Base-by-base conservation (phyloP, 371 early-diverging fungal species). In the Umbelopsis sp. region DNA sequence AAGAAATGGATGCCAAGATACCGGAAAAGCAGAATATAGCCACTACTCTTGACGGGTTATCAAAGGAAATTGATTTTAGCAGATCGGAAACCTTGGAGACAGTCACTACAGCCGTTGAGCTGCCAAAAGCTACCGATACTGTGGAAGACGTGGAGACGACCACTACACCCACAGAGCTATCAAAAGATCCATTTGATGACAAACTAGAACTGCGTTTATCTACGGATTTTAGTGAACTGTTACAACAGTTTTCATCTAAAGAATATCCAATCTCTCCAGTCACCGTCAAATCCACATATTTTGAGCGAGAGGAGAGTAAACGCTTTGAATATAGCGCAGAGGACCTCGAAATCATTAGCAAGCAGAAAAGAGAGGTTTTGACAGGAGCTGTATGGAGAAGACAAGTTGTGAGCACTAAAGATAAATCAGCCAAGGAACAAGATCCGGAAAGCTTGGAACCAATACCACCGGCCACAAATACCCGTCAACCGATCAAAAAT, bases 191-290 rank as follows among this genome's bases (percentile, higher is more conserved):
- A 8, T 57, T 57, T n/a, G 32, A 41, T 41, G 7, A 51, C 12
- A 51, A 57, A 35, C 14, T 57, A n/a, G 57, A 35, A 35, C 32
- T 57, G 6, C 57, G 57, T 14, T 32, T 57, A 57, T 57, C 57
- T 0, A 35, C 57, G 1, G 57, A 57, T 35, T 57, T 57, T 9
- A 57, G 57, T n/a, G 35, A 10, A 12, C 29, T 57, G 7, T 18
- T 57, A 32, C 5, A 57, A 14, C 37, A 57, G 35, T 57, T 57
- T 35, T 12, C 57, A 2, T 57, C 35, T 18, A 57, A 57, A 29
- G 57, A 57, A 35, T 57, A 57, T 35, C 57, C 57, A 29, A 12
- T 57, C 16, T 57, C 57, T 16, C 57, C 57, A 6, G 57, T 57
- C 6, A 57, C 22, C 8, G 35, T 57, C 57, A 35, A 29, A 16